These are phyloP conservation scores for Pleurotus ostreatus DNA, from an alignment of 768 basidiomycete species.

Conservation along the genomic window DNA sequence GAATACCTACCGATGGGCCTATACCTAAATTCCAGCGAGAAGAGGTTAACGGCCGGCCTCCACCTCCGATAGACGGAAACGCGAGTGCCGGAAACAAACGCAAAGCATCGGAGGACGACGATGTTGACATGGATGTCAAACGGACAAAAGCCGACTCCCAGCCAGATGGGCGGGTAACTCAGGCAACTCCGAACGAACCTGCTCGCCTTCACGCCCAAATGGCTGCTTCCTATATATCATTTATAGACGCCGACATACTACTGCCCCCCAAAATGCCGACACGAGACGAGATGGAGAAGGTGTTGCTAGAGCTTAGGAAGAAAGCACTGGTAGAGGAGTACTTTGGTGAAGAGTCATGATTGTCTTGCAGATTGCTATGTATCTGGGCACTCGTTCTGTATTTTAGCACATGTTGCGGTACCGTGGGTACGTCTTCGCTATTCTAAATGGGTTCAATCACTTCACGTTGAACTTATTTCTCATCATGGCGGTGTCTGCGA, in stretches of 20 bases:
- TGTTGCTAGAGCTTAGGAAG: slow-evolving; percentile 75
- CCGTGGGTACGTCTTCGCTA: too few species aligned
- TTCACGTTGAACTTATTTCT: too few species aligned
- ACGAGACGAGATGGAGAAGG: slow-evolving; percentile 72
- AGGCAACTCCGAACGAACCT: slow-evolving; percentile 21
- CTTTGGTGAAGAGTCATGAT: slow-evolving; percentile 32
- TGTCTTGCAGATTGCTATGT: too few species aligned
- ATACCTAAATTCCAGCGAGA: slow-evolving; percentile 49
- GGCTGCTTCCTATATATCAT: slow-evolving; percentile 69
- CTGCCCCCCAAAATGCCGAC: slow-evolving; percentile 74
- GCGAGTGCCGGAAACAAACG: slow-evolving; percentile 37
- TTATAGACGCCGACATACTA: slow-evolving; percentile 70
- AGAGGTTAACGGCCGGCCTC: slow-evolving; percentile 14
- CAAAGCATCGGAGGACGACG: slow-evolving; percentile 45
- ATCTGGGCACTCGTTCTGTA: too few species aligned
- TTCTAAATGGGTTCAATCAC: too few species aligned
- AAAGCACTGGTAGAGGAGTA: slow-evolving; percentile 78
- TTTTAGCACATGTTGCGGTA: too few species aligned
- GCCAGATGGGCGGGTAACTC: slow-evolving; percentile 16
- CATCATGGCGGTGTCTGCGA: too few species aligned
- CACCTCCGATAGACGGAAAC: slow-evolving; percentile 19
- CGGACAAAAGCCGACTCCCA: slow-evolving; percentile 24
- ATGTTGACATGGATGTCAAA: slow-evolving; percentile 36
- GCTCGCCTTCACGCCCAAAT: slow-evolving; percentile 42
- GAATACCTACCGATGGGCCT: slow-evolving; percentile 46